Evolutionary conservation across 2,329 filamentous ascomycete genomes (phyloP), one percentile per base, ranked within the genome.

Genomic region (Ophiocordyceps sinensis): DNA sequence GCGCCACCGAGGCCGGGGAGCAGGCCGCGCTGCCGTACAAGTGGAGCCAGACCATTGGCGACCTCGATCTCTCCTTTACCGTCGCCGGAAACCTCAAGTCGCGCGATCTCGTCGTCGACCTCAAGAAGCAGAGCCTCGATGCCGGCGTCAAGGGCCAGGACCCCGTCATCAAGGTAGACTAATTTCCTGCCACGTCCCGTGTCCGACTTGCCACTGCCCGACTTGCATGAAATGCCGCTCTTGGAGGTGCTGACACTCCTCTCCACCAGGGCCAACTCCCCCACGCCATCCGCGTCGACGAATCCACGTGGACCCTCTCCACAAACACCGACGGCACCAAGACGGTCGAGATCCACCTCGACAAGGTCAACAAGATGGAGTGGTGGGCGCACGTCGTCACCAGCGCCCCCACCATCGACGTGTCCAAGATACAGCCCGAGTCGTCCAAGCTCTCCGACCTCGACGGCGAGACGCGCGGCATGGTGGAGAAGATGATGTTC

Each of bases 401-500:
- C 8, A 65, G 68, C 7, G 89, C 88, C 4, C 91, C 91, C 47
- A 84, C 82, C 64, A 94, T 98, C 63, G 91, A 98, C 65, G 86
- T 93, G 30, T 80, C 81, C 53, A 95, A 94, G 70, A 96, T 98
- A 63, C 77, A 80, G 58, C 91, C 91, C 19, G 91, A 96, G 65
- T 88, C 82, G 59, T 88, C 82, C 58, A 94, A 87, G 62, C 71
- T 98, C 55, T 80, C 83, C 43, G 91, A 98, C 61, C 69, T 98
- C 50, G 89, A 96, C 57, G 91, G 91, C 45, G 84, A 94, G 71
- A 98, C 91, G 41, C 76, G 91, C 48, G 76, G 79, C 44, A 96
- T 98, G 89, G 91, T 98, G 36, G 91, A 98, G 77, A 98, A 98
- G 77, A 98, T 98, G 91, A 98, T 98, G 91, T 98, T 75, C 55